Conservation (phyloP, 148 eudicot genomes). For the Chenopodium formosanum region DNA sequence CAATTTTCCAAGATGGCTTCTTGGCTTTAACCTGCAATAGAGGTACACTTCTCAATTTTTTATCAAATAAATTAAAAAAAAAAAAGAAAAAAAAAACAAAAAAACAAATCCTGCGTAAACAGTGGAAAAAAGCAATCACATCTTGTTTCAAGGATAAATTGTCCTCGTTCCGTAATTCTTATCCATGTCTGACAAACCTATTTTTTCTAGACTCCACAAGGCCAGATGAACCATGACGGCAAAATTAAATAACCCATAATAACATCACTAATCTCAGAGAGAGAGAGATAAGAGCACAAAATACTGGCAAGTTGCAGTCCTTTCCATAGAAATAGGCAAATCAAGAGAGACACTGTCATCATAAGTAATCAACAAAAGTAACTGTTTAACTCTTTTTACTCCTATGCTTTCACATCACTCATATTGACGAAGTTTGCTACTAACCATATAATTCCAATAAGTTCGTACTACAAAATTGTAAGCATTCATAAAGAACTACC, state of each 20-base stretch:
- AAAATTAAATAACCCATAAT: neutral
- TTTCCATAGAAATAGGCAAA: neutral
- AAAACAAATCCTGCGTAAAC: neutral
- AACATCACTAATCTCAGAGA: neutral
- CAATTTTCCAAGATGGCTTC: constrained; percentile 86
- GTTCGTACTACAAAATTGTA: neutral
- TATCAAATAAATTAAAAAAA: neutral
- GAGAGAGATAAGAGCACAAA: neutral
- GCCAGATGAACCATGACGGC: too few species aligned
- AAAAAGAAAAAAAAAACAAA: neutral
- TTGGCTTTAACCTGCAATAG: constrained; percentile 49
- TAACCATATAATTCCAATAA: neutral
- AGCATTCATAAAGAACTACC: neutral
- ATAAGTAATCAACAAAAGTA: neutral
- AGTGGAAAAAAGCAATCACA: neutral
- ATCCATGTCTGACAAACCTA: neutral
- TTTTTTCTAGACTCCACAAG: neutral
- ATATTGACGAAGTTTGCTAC: neutral
- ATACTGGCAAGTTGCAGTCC: neutral
- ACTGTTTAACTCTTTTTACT: neutral
- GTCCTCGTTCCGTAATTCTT: neutral
- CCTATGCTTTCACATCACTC: neutral
- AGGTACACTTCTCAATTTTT: neutral
- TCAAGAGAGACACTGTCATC: neutral
- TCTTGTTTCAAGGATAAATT: neutral